Evolutionary conservation across 2,329 filamentous ascomycete genomes (phyloP).

Genomic region (Stachybotrys chlorohalonatus): DNA sequence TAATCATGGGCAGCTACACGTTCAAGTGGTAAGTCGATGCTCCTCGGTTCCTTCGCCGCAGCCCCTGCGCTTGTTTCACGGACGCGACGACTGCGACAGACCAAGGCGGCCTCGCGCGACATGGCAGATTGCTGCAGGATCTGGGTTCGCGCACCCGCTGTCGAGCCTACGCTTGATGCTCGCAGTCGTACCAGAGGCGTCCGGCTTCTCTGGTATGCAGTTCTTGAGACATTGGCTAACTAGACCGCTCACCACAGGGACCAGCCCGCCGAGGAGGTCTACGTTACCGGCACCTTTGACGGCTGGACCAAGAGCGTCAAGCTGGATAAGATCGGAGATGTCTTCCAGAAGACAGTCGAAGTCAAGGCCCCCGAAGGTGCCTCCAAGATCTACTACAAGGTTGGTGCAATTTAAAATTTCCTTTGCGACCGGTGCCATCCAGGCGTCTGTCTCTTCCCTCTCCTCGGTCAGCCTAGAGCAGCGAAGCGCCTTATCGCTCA

Average conservation of each 20-base stretch:
- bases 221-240: neutral
- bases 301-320: slow-evolving; percentile 82
- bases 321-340: slow-evolving; percentile 64
- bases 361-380: slow-evolving; percentile 46
- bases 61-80: neutral
- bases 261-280: slow-evolving; percentile 76
- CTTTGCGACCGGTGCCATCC: slow-evolving; percentile 6
- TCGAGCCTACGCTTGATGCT: neutral
- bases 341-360: slow-evolving; percentile 74
- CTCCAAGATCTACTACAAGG: slow-evolving; percentile 91
- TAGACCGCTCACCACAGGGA: slow-evolving; percentile 49
- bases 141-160: neutral
- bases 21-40: slow-evolving; percentile 55
- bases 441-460: neutral
- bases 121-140: neutral
- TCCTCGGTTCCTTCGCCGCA: slow-evolving; percentile 10
- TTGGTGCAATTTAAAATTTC: slow-evolving; percentile 31
- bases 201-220: neutral
- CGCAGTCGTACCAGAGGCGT: slow-evolving; percentile 1
- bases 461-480: neutral
- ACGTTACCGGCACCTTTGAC: slow-evolving; percentile 93
- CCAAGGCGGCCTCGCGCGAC: neutral
- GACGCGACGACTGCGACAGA: neutral
- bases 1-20: slow-evolving; percentile 55
- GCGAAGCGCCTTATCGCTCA: neutral